Evolutionary conservation across 2,329 filamentous ascomycete genomes (phyloP).

Genomic region (Canariomyces notabilis): DNA sequence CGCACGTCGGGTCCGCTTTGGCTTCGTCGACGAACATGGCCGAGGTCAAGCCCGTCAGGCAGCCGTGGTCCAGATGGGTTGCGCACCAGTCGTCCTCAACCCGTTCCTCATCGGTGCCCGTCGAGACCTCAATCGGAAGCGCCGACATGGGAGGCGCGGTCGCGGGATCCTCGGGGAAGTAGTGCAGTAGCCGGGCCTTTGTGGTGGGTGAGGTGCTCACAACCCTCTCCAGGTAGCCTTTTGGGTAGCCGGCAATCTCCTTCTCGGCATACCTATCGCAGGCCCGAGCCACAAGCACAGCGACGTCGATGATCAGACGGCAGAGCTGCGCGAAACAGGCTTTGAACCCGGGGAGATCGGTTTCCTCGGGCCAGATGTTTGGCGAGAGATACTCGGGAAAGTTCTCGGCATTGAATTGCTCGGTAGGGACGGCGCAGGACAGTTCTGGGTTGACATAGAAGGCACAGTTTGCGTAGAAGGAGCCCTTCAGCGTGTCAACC

Average conservation of each 20-base stretch:
- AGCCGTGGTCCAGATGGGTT: conserved; percentile 85
- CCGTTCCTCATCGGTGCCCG: conserved; percentile 30
- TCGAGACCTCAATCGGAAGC: conserved; percentile 25
- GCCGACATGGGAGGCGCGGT: conserved; percentile 26
- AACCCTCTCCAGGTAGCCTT: conserved; percentile 78
- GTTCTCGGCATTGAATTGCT: conserved; percentile 52
- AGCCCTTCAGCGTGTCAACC: conserved; percentile 75
- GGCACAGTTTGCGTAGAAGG: conserved; percentile 78
- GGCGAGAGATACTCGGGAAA: conserved; percentile 86
- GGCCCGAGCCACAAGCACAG: conserved; percentile 79
- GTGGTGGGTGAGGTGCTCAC: conserved; percentile 81
- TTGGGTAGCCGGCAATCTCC: conserved; percentile 71
- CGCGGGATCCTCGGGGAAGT: conserved; percentile 62
- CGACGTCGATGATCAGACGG: conserved; percentile 80
- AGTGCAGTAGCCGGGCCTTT: conserved; percentile 88
- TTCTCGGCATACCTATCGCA: conserved; percentile 80
- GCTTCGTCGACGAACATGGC: conserved; percentile 93
- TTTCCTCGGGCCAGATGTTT: conserved; percentile 78
- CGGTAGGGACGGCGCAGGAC: conserved; percentile 56
- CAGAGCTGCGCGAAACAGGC: conserved; percentile 70
- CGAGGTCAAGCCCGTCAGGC: conserved; percentile 86
- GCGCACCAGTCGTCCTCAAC: conserved; percentile 91
- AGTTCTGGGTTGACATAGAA: conserved; percentile 64
- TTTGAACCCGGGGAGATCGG: conserved; percentile 69
- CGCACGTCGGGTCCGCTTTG: conserved; percentile 26